A percentile compares a stretch with the other conserved stretches of the same genome.
These are phyloP conservation scores for Colletotrichum karsti DNA, from an alignment of 2,329 filamentous ascomycete species.

Conservation along the genomic window DNA sequence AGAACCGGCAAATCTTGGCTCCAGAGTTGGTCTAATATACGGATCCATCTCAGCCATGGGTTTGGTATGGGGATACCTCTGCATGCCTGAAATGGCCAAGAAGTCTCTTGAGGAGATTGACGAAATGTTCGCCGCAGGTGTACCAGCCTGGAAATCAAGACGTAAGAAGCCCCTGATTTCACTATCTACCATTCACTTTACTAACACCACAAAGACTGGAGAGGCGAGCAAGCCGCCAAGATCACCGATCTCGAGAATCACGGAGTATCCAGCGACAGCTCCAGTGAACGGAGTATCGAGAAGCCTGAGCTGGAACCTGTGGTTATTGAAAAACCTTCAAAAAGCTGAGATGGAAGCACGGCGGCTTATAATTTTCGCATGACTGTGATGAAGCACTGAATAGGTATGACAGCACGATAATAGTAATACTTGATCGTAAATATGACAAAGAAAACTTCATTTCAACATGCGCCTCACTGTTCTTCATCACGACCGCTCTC, in stretches of 20 bases:
- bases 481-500: not conserved
- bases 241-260: slow-evolving; percentile 21
- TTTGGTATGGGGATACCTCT: slow-evolving; percentile 20
- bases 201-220: slow-evolving; percentile 13
- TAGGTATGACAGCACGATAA: slow-evolving; percentile 1
- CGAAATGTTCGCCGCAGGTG: slow-evolving; percentile 22
- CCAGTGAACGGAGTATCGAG: slow-evolving; percentile 11
- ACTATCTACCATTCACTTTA: accelerated
- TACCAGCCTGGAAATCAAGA: slow-evolving; percentile 22
- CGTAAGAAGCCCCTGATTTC: not conserved
- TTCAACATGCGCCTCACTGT: not conserved
- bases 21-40: slow-evolving; percentile 21
- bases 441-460: not conserved
- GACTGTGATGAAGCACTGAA: not conserved
- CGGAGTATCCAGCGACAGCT: not conserved
- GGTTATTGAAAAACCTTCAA: not conserved
- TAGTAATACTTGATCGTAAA: slow-evolving; percentile 3
- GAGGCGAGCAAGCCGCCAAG: slow-evolving; percentile 9
- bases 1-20: slow-evolving; percentile 22
- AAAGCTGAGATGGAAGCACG: not conserved
- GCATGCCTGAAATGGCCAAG: slow-evolving; percentile 22
- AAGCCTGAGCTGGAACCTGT: not conserved
- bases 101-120: slow-evolving; percentile 25
- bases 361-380: not conserved
- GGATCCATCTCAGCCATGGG: slow-evolving; percentile 17